These are phyloP conservation scores for Halophytophthora polymorphica DNA, from an alignment of 352 stramenopile species.

Conservation along the genomic window DNA sequence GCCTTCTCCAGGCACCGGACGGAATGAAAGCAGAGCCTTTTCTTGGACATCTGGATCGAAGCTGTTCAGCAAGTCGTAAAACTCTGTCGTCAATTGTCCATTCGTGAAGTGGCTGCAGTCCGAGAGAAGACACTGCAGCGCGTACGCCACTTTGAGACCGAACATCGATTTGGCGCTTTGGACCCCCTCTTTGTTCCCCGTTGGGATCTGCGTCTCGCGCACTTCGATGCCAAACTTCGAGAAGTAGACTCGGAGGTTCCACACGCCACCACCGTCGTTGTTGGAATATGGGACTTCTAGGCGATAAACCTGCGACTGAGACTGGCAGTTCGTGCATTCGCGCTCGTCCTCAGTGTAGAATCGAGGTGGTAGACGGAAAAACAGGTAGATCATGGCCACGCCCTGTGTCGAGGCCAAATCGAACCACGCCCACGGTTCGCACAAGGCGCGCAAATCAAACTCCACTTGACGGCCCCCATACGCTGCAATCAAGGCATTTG, in stretches of 20 bases:
- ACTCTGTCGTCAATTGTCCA: constrained; percentile 29
- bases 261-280: constrained; percentile 17
- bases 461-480: constrained; percentile 21
- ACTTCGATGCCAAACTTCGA: constrained; percentile 46
- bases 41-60: constrained; percentile 41
- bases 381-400: constrained; percentile 28
- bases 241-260: constrained; percentile 46
- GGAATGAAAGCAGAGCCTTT: constrained; percentile 42
- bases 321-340: constrained; percentile 32
- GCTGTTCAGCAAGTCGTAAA: constrained; percentile 31
- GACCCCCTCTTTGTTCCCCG: constrained; percentile 6
- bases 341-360: constrained; percentile 32
- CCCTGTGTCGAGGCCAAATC: constrained; percentile 23
- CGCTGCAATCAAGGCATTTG: constrained; percentile 17
- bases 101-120: constrained; percentile 46
- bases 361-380: constrained; percentile 35
- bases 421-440: constrained; percentile 41
- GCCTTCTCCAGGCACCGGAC: constrained; percentile 8
- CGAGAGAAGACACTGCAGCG: constrained; percentile 48
- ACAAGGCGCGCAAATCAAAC: constrained; percentile 48
- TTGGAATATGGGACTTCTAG: constrained; percentile 21
- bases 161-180: constrained; percentile 8
- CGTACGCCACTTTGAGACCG: constrained; percentile 38
- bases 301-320: constrained; percentile 35
- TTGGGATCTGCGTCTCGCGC: constrained; percentile 36